Evolutionary conservation across 805 yeast species (phyloP).

Genomic region (Saccharomyces paradoxus): DNA sequence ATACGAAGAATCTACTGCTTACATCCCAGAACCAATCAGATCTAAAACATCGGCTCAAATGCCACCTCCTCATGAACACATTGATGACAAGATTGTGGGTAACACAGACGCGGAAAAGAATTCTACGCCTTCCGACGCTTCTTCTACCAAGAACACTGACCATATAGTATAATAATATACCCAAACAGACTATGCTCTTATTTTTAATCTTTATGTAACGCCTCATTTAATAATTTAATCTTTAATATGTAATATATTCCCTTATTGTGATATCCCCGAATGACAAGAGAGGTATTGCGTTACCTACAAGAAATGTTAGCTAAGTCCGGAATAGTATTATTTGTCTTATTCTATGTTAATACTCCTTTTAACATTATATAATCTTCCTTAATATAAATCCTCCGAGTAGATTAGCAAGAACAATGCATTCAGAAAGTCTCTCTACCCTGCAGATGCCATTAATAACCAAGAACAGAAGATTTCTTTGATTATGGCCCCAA

Average conservation of each 20-base stretch:
- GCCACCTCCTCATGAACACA: conserved; percentile 24
- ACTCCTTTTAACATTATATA: no score
- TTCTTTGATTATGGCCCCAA: no score
- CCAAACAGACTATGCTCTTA: background rate
- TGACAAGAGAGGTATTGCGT: no score
- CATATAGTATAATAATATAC: background rate
- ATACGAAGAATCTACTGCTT: conserved; percentile 53
- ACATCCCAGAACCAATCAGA: conserved; percentile 73
- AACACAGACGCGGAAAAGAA: background rate
- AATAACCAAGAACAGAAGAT: background rate
- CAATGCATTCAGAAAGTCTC: background rate
- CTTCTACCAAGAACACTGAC: background rate
- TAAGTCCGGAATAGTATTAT: no score
- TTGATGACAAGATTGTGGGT: conserved; percentile 30
- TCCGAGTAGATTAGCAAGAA: background rate
- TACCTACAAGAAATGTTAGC: no score
- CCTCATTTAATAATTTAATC: background rate
- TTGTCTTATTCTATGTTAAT: no score
- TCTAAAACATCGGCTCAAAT: conserved; percentile 35
- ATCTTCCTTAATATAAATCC: no score
- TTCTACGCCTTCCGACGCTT: background rate
- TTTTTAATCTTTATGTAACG: background rate
- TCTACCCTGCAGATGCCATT: background rate
- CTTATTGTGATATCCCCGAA: background rate
- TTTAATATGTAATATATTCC: background rate